Base-by-base conservation (phyloP, 768 basidiomycete species). In the Pholiota conissans region DNA sequence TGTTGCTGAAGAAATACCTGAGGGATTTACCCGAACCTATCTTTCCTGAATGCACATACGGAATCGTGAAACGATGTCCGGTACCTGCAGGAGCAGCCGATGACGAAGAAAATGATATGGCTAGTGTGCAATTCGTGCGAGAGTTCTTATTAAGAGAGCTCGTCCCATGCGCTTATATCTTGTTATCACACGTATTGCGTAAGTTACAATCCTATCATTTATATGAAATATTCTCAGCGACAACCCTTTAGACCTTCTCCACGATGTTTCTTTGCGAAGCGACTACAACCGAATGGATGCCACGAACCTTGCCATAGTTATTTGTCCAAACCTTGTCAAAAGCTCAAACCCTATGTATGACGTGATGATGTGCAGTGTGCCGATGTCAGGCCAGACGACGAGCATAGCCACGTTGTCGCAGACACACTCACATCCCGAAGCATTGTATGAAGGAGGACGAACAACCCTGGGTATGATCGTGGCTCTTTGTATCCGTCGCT, bases 1-100 rank as follows among this genome's bases (percentile, higher is more conserved):
- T 94, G 1, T 77, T 95, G 32, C 73, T 95, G 54, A 94, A 95
- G 76, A 93, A 91, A 67, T 93, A 89, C 67, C 73, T 95, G 24
- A 83, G 90, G 34, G 90, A 93, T 69, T 75, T 95, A 1, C 90
- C 91, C 1, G 79, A 84, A 50, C 89, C 93, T 3, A 72, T 91
- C n/a, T 90, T 95, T 62, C 82, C 87, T 0, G 90, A 91, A 70
- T 69, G 66, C 5, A 69, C 87, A 13, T 94, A 93, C 69, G 77
- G 84, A 5, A 52, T 77, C 32, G 84, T 94, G 37, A 80, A 79
- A 34, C 79, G 80, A 56, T 95, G 93, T 72, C 93, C 93, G 6
- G 58, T 69, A 20, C 24, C 78, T 80, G 8, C 74, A 67, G 52
- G 80, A 84, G 60, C 73, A 78, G 3, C 42, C 53, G 29, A 45